Evolutionary conservation across 768 basidiomycete species (phyloP).

Genomic region (Crepidotus variabilis): DNA sequence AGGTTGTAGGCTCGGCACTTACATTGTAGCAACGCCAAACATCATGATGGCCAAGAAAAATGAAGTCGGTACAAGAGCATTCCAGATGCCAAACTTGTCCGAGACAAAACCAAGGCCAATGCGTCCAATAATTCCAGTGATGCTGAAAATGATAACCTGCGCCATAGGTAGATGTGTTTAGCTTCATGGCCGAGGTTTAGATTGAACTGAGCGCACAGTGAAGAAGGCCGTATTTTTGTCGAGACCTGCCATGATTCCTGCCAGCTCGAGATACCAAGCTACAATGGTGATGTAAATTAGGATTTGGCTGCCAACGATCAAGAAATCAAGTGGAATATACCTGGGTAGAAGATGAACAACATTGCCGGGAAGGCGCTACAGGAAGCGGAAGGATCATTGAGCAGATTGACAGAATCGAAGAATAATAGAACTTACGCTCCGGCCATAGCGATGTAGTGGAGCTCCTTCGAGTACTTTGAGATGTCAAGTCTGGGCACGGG

Average conservation of each 20-base stretch:
- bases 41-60: constrained; percentile 35
- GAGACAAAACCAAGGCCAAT: constrained; percentile 31
- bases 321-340: constrained; percentile 20
- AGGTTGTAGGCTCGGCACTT: constrained; percentile 8
- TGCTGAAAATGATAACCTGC: constrained; percentile 35
- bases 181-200: constrained; percentile 2
- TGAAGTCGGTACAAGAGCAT: constrained; percentile 30
- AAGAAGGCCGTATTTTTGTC: constrained; percentile 41
- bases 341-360: constrained; percentile 30
- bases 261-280: constrained; percentile 48
- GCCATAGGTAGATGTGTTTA: constrained; percentile 11
- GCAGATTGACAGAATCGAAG: constrained; percentile 6
- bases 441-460: constrained; percentile 23
- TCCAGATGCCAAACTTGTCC: constrained; percentile 34
- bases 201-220: constrained; percentile 28
- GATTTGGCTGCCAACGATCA: not conserved
- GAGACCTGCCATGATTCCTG: constrained; percentile 39
- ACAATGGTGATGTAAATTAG: constrained; percentile 21
- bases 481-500: constrained; percentile 22
- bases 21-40: constrained; percentile 35
- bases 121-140: constrained; percentile 30
- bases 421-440: constrained; percentile 20
- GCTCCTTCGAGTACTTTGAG: constrained; percentile 27
- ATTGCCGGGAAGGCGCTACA: constrained; percentile 15
- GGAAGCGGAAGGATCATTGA: constrained; percentile 4